Evolutionary conservation across 2,329 filamentous ascomycete genomes (phyloP), one percentile per base, ranked within the genome.

Genomic region (Penicillium sp.): DNA sequence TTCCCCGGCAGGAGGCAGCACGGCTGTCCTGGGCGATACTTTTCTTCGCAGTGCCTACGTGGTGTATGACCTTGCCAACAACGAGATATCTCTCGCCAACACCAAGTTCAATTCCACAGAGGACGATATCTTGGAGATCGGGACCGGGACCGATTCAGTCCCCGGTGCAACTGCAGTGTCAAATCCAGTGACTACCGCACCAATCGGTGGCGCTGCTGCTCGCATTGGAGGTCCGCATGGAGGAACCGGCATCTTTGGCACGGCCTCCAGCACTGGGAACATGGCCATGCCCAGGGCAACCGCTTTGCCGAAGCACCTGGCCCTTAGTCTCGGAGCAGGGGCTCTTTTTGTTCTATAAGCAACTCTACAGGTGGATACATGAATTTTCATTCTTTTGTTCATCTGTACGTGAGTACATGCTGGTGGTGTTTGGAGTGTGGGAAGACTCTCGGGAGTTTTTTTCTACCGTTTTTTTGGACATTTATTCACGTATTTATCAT

Each of bases 41-140:
- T 84, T 84, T 69, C 67, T 84, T 13, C 78, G 81, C 47, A 80
- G 75, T 46, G 81, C 81, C 2, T 84, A 84, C 60, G 79, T 83
- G 37, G 81, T 84, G 2, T 84, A 83, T 64, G 80, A 84, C 52
- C 70, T 84, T 12, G 66, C 64, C 16, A 80, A 79, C 64, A 82
- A 84, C 63, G 72, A 82, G 61, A 82, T 84, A 56, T 80, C 77
- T 2, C 66, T 84, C 16, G 81, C 81, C 3, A 79, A 80, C 58
- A 83, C 81, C 2, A 77, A 77, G 53, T 83, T 83, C 72, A 81
- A 83, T 61, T 71, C 77, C 7, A 78, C 77, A 0, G 57, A 58
- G 4, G 60, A 67, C 40, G 72, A 78, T 52, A 66, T 84, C 39
- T 51, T 77, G 49, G 80, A 83, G 58, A 84, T 84, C 46, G 70